These are phyloP conservation scores for Aspergillus indologenus DNA, from an alignment of 495 filamentous ascomycete genomes.

Conservation along the genomic window DNA sequence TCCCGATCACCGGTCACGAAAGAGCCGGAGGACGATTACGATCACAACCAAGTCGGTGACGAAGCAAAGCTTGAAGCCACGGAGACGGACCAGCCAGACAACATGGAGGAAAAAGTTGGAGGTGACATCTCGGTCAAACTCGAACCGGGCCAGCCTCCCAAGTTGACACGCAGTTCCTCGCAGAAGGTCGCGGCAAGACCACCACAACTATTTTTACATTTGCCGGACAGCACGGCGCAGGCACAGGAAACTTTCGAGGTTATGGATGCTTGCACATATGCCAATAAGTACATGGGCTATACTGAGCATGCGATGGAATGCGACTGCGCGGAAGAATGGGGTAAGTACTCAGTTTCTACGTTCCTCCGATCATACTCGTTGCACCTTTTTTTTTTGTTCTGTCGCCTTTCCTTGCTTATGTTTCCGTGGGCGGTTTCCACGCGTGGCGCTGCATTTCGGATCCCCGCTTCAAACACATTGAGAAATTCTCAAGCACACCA, in stretches of 20 bases:
- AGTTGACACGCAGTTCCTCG: constrained; percentile 70
- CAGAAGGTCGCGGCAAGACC: constrained; percentile 62
- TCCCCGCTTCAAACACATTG: not conserved
- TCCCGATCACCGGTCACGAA: constrained; percentile 21
- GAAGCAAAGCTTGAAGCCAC: not conserved
- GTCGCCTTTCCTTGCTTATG: not conserved
- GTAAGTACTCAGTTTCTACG: constrained; percentile 56
- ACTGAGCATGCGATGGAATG: constrained; percentile 94
- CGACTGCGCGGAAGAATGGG: constrained; percentile 93
- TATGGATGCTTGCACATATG: constrained; percentile 81
- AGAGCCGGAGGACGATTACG: constrained; percentile 14
- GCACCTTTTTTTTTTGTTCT: not conserved
- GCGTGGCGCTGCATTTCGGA: constrained; percentile 1
- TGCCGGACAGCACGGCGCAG: constrained; percentile 71
- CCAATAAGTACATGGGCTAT: constrained; percentile 80
- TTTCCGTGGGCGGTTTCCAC: not conserved
- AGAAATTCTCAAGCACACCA: not conserved
- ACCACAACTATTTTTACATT: constrained; percentile 62
- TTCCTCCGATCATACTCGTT: not conserved
- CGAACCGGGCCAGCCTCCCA: constrained; percentile 66
- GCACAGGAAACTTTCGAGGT: constrained; percentile 74
- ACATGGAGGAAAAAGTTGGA: constrained; percentile 44
- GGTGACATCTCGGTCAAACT: constrained; percentile 61
- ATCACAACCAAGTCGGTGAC: not conserved
- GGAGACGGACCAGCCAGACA: constrained; percentile 7